Conservation (phyloP, 1,284 basidiomycete species). For the Testicularia cyperi region DNA sequence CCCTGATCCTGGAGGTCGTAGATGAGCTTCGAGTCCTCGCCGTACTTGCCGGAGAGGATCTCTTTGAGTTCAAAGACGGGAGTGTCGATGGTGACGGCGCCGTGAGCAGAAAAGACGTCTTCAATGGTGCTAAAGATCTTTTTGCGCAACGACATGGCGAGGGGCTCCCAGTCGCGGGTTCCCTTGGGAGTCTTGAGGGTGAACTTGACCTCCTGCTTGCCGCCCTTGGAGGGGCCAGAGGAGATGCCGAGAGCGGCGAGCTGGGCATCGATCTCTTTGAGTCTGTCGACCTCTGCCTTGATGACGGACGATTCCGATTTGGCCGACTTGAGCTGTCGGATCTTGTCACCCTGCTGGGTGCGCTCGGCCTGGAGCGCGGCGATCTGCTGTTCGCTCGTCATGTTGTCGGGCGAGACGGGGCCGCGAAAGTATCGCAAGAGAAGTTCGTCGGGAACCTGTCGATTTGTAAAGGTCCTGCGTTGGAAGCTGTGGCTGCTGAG, state of each 20-base stretch:
- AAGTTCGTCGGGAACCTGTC: slow-evolving; percentile 19
- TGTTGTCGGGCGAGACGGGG: too few species aligned
- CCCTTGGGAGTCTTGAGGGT: slow-evolving; percentile 68
- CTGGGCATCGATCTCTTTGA: slow-evolving; percentile 47
- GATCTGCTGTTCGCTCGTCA: slow-evolving; percentile 15
- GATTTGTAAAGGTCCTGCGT: too few species aligned
- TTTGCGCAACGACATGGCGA: slow-evolving; percentile 89
- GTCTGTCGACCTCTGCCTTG: slow-evolving; percentile 37
- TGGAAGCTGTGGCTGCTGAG: too few species aligned
- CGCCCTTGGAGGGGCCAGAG: slow-evolving; percentile 1
- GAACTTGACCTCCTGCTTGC: slow-evolving; percentile 46
- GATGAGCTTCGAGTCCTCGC: slow-evolving; percentile 93
- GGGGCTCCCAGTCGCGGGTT: slow-evolving; percentile 90
- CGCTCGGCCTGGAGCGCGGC: slow-evolving; percentile 32
- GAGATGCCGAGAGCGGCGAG: slow-evolving; percentile 34
- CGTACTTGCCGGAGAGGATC: slow-evolving; percentile 80
- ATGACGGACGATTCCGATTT: slow-evolving; percentile 36
- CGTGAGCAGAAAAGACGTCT: slow-evolving; percentile 83
- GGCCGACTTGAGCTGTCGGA: slow-evolving; percentile 41
- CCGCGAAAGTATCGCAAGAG: slow-evolving; percentile 13
- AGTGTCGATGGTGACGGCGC: slow-evolving; percentile 90
- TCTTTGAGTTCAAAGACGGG: slow-evolving; percentile 98
- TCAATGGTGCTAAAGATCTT: slow-evolving; percentile 88
- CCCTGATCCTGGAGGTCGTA: slow-evolving; percentile 98
- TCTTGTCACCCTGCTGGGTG: slow-evolving; percentile 47